These are phyloP conservation scores for Nakaseomyces uthaithaninus DNA, from an alignment of 1,139 yeast genomes.

Conservation along the genomic window DNA sequence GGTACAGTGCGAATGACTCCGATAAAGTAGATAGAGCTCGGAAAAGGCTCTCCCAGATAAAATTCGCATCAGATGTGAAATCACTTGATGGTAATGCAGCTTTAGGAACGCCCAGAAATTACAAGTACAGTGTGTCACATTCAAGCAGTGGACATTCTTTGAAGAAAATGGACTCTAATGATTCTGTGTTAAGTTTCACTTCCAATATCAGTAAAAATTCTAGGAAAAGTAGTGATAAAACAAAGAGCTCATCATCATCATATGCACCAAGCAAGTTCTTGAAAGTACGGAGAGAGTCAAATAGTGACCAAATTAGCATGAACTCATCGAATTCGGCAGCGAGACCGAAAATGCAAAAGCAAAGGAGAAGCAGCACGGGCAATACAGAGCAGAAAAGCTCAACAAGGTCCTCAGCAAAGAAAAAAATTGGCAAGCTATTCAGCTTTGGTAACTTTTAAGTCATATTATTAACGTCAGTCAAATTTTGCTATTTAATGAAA, in stretches of 20 bases:
- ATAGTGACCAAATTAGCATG: conserved; percentile 1
- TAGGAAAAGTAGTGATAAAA: background rate
- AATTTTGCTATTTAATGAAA: too few species aligned
- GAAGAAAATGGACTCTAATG: background rate
- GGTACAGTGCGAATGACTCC: background rate
- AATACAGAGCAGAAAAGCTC: background rate
- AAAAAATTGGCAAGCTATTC: conserved; percentile 2
- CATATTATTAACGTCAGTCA: too few species aligned
- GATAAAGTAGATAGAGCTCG: background rate
- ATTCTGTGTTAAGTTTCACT: background rate
- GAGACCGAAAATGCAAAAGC: background rate
- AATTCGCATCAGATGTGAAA: conserved; percentile 11
- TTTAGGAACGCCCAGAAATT: conserved; percentile 8
- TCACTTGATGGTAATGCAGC: conserved; percentile 10
- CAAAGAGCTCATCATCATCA: background rate
- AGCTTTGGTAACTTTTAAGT: conserved; percentile 5
- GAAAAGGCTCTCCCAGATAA: conserved; percentile 9
- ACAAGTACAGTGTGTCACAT: background rate
- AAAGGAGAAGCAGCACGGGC: conserved; percentile 1
- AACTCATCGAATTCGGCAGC: background rate
- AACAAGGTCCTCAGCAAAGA: conserved; percentile 4
- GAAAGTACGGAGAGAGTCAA: conserved; percentile 1
- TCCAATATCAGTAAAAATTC: conserved; percentile 3
- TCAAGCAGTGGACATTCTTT: background rate
- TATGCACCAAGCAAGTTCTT: background rate